phyloP scores from a whole-genome alignment of 129 eudicot genomes.

The Rutidosis leptorrhynchoides region DNA sequence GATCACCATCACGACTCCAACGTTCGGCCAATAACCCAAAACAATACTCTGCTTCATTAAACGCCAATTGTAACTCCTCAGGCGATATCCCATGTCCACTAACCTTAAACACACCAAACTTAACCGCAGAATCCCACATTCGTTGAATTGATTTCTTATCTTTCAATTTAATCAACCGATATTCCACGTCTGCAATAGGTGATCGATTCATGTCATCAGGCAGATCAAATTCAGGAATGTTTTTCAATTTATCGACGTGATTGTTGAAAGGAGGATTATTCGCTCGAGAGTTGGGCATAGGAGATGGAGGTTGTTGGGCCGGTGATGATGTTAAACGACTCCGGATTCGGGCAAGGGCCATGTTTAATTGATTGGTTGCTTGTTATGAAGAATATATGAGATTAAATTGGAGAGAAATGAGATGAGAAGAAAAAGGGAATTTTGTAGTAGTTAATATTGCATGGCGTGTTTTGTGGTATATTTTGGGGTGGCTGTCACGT shows the following conservation, averaged over 20 bases:
- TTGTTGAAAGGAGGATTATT: conserved; percentile 37
- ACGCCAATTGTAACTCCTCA: conserved; percentile 42
- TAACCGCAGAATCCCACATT: conserved; percentile 43
- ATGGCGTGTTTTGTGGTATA: conserved; percentile 26
- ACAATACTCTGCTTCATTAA: conserved; percentile 40
- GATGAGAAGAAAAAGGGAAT: conserved; percentile 28
- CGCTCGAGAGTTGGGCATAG: conserved; percentile 57
- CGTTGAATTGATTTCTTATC: conserved; percentile 35
- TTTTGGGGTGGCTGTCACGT: conserved; percentile 28
- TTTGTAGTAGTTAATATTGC: conserved; percentile 26
- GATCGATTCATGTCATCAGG: conserved; percentile 41
- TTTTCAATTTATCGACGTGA: conserved; percentile 36
- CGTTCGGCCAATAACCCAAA: conserved; percentile 48
- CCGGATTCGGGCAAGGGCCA: conserved; percentile 39
- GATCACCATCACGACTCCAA: conserved; percentile 48
- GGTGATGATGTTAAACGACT: conserved; percentile 30
- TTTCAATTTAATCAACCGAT: conserved; percentile 26
- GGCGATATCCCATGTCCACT: conserved; percentile 52
- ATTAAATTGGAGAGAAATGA: conserved; percentile 17
- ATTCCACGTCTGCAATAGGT: conserved; percentile 44
- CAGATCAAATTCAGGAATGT: conserved; percentile 45
- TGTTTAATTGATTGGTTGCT: background rate
- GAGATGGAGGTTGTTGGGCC: conserved; percentile 61
- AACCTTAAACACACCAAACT: conserved; percentile 51
- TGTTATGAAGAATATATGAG: conserved; percentile 1